Evolutionary conservation across 2,329 filamentous ascomycete species (phyloP).

Genomic region (Beauveria rudraprayagi): DNA sequence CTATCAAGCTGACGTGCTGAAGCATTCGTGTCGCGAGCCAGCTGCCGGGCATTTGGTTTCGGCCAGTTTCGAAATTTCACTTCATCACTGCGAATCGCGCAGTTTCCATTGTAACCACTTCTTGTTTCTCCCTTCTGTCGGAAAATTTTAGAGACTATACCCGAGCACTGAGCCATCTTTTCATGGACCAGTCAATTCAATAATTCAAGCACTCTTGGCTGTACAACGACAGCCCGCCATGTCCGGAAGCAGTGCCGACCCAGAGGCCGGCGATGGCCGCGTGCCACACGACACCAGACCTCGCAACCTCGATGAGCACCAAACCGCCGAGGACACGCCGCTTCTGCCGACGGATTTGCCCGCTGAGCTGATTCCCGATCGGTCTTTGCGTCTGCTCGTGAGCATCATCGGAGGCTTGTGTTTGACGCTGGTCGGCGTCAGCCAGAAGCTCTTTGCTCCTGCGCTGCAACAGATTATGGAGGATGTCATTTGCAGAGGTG

Average conservation of each 20-base stretch:
- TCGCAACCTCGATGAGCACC: background rate
- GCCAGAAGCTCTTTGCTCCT: slow-evolving; percentile 28
- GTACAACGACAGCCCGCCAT: background rate
- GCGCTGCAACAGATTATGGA: slow-evolving; percentile 44
- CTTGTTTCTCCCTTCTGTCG: too few relatives aligned
- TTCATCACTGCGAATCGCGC: too few relatives aligned
- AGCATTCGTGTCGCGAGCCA: too few relatives aligned
- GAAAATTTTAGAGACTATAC: too few relatives aligned
- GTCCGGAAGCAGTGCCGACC: background rate
- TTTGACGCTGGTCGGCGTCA: slow-evolving; percentile 36
- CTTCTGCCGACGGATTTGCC: slow-evolving; percentile 15
- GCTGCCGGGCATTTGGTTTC: too few relatives aligned
- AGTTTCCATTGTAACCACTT: too few relatives aligned
- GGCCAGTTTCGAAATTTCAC: too few relatives aligned
- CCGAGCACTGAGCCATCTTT: too few relatives aligned
- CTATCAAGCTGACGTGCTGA: background rate
- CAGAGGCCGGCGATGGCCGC: background rate
- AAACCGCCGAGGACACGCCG: slow-evolving; percentile 11
- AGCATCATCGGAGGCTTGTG: slow-evolving; percentile 27
- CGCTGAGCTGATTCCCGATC: slow-evolving; percentile 16
- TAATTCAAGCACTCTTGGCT: too few relatives aligned
- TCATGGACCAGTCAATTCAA: too few relatives aligned
- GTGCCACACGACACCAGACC: background rate
- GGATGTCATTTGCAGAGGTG: slow-evolving; percentile 42
- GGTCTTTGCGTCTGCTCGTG: slow-evolving; percentile 22